A percentile compares a stretch with the other conserved stretches of the same genome.
Conservation (phyloP, 108 stramenopile genomes). For the Conticribra guillardii region DNA sequence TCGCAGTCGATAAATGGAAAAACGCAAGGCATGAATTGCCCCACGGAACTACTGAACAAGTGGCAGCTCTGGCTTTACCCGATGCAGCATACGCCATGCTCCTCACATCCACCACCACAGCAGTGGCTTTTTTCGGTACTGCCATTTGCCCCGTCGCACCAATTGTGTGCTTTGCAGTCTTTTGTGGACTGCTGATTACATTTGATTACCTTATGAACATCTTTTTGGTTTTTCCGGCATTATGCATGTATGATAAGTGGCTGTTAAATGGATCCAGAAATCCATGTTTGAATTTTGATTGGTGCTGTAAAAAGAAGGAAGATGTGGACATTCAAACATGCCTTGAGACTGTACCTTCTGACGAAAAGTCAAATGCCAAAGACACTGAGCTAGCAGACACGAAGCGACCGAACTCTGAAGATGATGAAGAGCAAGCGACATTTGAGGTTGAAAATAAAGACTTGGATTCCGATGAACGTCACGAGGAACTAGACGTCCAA, state of each 20-base stretch:
- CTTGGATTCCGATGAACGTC: not conserved
- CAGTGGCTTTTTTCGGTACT: conserved; percentile 65
- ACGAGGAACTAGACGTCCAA: not conserved
- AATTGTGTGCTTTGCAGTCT: conserved; percentile 58
- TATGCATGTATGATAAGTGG: conserved; percentile 59
- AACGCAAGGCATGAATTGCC: conserved; percentile 47
- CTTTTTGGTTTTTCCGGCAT: conserved; percentile 57
- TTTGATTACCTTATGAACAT: conserved; percentile 60
- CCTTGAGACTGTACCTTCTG: not conserved
- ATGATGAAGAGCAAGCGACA: too few relatives aligned
- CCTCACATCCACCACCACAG: conserved; percentile 57
- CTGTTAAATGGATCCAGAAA: conserved; percentile 5
- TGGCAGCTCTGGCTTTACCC: conserved; percentile 58
- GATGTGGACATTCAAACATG: conserved; percentile 14
- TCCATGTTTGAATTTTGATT: conserved; percentile 4
- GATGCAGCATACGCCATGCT: conserved; percentile 65
- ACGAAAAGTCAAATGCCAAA: not conserved
- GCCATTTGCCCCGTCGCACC: conserved; percentile 60
- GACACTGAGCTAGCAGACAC: too few relatives aligned
- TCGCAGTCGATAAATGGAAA: conserved; percentile 63
- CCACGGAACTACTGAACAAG: conserved; percentile 35
- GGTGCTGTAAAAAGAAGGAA: conserved; percentile 10
- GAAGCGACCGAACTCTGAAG: too few relatives aligned
- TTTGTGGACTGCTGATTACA: conserved; percentile 63
- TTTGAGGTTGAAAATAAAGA: conserved; percentile 15